phyloP scores from a whole-genome alignment of 1,284 basidiomycete genomes.

The Trichosporon sp. region DNA sequence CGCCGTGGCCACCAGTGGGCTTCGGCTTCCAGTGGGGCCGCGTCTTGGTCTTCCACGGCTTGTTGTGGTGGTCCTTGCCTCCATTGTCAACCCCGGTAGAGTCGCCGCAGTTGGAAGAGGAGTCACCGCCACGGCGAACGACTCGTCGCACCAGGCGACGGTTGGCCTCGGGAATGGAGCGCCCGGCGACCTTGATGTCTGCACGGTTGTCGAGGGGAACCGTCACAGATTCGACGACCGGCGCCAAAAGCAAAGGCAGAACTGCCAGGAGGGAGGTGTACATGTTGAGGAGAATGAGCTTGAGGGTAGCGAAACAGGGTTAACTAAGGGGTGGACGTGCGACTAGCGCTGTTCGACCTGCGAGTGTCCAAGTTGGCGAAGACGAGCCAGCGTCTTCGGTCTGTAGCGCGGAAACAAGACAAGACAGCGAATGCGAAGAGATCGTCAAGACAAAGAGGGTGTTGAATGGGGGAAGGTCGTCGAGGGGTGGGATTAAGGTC shows the following conservation, averaged over 20 bases:
- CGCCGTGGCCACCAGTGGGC: not conserved
- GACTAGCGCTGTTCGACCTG: slow-evolving; percentile 33
- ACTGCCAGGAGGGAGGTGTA: not conserved
- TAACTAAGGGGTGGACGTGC: slow-evolving; percentile 15
- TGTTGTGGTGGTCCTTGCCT: slow-evolving; percentile 3
- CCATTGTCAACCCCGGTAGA: not conserved
- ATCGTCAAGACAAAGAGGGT: not conserved
- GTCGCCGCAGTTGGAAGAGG: not conserved
- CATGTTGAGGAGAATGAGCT: slow-evolving; percentile 10
- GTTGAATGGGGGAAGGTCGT: not conserved
- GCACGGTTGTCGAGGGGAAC: not conserved
- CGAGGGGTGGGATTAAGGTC: not conserved
- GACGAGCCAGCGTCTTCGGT: slow-evolving; percentile 21
- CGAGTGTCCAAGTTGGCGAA: slow-evolving; percentile 23
- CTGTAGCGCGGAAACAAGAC: slow-evolving; percentile 19
- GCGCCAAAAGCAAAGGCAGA: slow-evolving; percentile 17
- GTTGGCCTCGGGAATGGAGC: slow-evolving; percentile 1
- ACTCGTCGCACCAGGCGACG: slow-evolving; percentile 27
- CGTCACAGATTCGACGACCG: slow-evolving; percentile 18
- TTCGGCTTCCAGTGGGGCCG: slow-evolving; percentile 7
- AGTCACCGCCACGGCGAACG: slow-evolving; percentile 13
- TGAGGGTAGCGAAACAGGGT: not conserved
- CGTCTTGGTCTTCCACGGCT: slow-evolving; percentile 12
- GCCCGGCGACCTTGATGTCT: slow-evolving; percentile 17
- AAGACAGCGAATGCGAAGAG: not conserved